phyloP scores from a whole-genome alignment of 23 red algal genomes.

The Gracilaria domingensis region DNA sequence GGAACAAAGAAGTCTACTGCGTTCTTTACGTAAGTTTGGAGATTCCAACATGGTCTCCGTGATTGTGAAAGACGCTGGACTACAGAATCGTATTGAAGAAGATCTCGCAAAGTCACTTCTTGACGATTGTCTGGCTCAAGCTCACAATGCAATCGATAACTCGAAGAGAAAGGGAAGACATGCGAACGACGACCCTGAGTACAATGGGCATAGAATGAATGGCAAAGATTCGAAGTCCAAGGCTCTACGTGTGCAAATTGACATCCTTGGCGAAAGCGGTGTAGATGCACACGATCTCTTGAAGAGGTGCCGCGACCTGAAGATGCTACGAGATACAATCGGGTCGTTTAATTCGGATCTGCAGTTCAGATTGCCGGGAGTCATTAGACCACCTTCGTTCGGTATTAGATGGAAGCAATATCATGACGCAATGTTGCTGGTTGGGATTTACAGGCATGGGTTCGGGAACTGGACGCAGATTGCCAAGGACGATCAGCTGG shows the following conservation, averaged over 20 bases:
- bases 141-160: conserved; percentile 45
- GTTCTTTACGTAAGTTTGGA: conserved; percentile 88
- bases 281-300: conserved; percentile 81
- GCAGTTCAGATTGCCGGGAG: conserved; percentile 75
- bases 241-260: conserved; percentile 48
- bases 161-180: conserved; percentile 14
- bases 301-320: conserved; percentile 71
- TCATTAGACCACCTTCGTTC: conserved; percentile 68
- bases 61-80: conserved; percentile 77
- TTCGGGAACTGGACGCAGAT: conserved; percentile 92
- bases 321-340: conserved; percentile 64
- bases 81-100: conserved; percentile 69
- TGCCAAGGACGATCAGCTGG: conserved; percentile 72
- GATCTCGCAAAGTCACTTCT: conserved; percentile 69
- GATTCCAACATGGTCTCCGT: conserved; percentile 25
- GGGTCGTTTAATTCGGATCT: conserved; percentile 57
- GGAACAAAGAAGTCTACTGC: conserved; percentile 74
- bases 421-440: conserved; percentile 87
- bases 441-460: conserved; percentile 86
- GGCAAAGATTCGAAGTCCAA: conserved; percentile 59
- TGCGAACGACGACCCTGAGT: conserved; percentile 42
- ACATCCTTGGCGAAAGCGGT: conserved; percentile 64
- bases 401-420: conserved; percentile 76
- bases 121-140: conserved; percentile 68
- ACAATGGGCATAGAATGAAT: conserved; percentile 40